Conservation (phyloP, 768 basidiomycete species). For the Pisolithus albus region DNA sequence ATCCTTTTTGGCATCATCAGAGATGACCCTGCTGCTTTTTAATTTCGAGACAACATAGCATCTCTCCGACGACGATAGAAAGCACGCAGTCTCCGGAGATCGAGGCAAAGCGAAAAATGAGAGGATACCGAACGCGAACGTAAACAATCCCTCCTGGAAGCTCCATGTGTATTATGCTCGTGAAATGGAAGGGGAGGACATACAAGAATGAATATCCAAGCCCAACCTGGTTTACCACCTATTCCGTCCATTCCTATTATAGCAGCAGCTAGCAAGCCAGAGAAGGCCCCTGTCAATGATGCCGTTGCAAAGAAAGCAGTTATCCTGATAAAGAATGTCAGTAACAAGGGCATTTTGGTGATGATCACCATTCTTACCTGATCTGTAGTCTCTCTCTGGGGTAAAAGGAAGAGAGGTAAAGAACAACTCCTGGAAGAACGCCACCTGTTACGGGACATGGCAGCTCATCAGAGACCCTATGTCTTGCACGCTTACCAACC, state of each 20-base stretch:
- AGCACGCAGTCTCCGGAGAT: too few relatives aligned
- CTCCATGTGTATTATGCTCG: background rate
- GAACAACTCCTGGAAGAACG: slow-evolving; percentile 49
- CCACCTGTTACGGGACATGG: too few relatives aligned
- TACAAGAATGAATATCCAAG: slow-evolving; percentile 55
- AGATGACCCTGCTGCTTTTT: slow-evolving; percentile 24
- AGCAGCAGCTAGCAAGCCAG: slow-evolving; percentile 55
- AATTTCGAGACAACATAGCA: slow-evolving; percentile 32
- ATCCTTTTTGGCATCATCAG: slow-evolving; percentile 37
- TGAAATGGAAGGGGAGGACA: background rate
- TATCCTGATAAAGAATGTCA: slow-evolving; percentile 20
- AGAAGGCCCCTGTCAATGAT: slow-evolving; percentile 54
- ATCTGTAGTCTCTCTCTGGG: slow-evolving; percentile 25
- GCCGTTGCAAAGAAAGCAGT: slow-evolving; percentile 36
- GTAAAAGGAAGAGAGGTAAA: slow-evolving; percentile 49
- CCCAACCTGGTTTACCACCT: slow-evolving; percentile 45
- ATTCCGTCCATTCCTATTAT: slow-evolving; percentile 31
- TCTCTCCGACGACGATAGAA: slow-evolving; percentile 38
- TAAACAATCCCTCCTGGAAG: too few relatives aligned
- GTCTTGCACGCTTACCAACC: background rate
- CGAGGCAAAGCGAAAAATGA: too few relatives aligned
- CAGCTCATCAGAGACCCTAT: background rate
- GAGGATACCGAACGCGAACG: too few relatives aligned
- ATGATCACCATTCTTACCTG: slow-evolving; percentile 4
- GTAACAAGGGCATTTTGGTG: slow-evolving; percentile 2